Evolutionary conservation across 1,284 basidiomycete species (phyloP).

Genomic region (Puccinia horiana): DNA sequence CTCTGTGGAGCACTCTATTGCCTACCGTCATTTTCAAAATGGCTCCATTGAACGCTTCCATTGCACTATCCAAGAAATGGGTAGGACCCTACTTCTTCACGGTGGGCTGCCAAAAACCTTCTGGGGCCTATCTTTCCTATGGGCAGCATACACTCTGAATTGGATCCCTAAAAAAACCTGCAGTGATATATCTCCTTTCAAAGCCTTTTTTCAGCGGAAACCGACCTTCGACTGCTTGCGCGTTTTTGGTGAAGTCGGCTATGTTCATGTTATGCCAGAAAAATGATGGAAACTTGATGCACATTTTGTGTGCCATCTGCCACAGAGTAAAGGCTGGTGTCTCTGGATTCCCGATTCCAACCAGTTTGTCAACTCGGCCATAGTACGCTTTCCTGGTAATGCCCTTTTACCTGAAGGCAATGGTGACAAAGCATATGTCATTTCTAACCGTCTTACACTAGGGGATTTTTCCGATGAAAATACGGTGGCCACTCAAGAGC

Average conservation of each 20-base stretch:
- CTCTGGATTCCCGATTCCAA: not conserved
- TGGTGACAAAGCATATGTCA: too few species aligned
- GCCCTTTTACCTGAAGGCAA: too few species aligned
- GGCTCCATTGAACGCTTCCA: not conserved
- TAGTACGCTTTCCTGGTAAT: not conserved
- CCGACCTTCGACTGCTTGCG: not conserved
- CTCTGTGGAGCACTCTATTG: not conserved
- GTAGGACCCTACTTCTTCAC: not conserved
- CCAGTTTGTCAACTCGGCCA: not conserved
- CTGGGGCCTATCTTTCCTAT: not conserved
- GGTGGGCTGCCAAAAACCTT: not conserved
- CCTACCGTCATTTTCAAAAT: conserved; percentile 10
- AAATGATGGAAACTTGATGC: not conserved
- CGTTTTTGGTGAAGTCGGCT: not conserved
- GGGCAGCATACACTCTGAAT: not conserved
- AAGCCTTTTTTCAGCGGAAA: not conserved
- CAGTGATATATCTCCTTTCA: not conserved
- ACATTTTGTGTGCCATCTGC: not conserved
- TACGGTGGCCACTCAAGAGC: too few species aligned
- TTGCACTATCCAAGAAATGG: not conserved
- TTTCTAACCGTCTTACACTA: not conserved
- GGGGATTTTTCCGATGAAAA: not conserved
- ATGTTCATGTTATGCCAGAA: not conserved
- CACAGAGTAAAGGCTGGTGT: not conserved
- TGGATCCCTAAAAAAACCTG: not conserved